Percentiles rank a stretch among this genome's conserved stretches.
Conservation (phyloP, 441 rosid genomes). For the Mallotus repandus region DNA sequence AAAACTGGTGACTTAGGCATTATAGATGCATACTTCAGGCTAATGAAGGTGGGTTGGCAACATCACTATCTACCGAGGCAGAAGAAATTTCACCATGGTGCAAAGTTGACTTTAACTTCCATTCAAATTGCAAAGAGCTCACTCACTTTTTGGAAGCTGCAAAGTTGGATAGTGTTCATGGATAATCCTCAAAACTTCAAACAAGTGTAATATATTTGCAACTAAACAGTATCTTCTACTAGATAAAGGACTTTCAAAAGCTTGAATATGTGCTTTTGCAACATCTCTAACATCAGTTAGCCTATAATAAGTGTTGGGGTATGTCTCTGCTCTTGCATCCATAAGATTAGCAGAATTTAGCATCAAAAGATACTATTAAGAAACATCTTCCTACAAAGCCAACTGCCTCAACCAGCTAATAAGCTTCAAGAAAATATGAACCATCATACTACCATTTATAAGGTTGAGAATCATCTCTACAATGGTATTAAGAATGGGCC, state of each 20-base stretch:
- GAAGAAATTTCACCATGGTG: slow-evolving; percentile 70
- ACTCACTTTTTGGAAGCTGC: slow-evolving; percentile 51
- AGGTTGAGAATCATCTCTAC: slow-evolving; percentile 38
- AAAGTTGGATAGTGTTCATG: slow-evolving; percentile 45
- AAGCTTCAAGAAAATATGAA: neutral
- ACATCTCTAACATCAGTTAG: slow-evolving; percentile 65
- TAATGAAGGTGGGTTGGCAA: slow-evolving; percentile 91
- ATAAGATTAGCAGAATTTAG: neutral
- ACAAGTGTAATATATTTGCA: slow-evolving; percentile 35
- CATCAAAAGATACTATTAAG: neutral
- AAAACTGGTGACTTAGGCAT: slow-evolving; percentile 79
- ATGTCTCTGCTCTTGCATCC: slow-evolving; percentile 38
- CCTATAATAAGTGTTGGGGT: slow-evolving; percentile 29
- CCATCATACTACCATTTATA: slow-evolving; percentile 33
- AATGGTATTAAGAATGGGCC: slow-evolving; percentile 47
- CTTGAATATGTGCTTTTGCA: slow-evolving; percentile 56
- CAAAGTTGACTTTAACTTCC: neutral
- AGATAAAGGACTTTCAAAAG: slow-evolving; percentile 57
- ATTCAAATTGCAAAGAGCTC: neutral
- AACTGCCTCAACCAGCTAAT: neutral
- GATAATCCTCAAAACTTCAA: slow-evolving; percentile 44
- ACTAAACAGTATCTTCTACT: slow-evolving; percentile 56
- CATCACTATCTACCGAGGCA: slow-evolving; percentile 65
- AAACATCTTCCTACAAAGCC: neutral
- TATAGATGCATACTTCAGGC: slow-evolving; percentile 87